Percentiles rank a stretch among this genome's conserved stretches.
Evolutionary conservation across 2,329 filamentous ascomycete genomes (phyloP).

Genomic region (Capronia coronata): DNA sequence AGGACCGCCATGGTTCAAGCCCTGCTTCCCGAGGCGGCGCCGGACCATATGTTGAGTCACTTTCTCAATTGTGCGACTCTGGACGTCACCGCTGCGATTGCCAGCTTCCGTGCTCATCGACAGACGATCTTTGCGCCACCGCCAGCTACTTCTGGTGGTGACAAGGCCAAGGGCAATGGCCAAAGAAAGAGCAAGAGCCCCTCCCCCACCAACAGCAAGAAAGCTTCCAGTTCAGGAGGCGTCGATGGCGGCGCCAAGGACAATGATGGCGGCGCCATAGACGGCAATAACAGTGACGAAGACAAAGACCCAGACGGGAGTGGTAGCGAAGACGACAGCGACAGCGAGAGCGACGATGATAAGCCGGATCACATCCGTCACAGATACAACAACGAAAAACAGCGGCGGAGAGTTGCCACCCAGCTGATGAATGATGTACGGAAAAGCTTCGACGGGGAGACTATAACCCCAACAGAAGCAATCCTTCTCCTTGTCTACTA

Average conservation of each 20-base stretch:
- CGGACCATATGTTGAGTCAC: not conserved
- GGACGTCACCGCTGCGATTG: not conserved
- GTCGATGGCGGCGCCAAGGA: too few relatives aligned
- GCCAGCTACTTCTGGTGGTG: not conserved
- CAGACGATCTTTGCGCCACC: not conserved
- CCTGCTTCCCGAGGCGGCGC: not conserved
- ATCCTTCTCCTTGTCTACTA: slow-evolving; percentile 10
- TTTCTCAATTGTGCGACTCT: not conserved
- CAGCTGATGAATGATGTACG: not conserved
- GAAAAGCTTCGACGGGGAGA: not conserved
- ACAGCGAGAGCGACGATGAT: not conserved
- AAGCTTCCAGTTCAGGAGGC: too few relatives aligned
- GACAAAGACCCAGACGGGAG: not conserved
- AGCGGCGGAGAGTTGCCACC: slow-evolving; percentile 2
- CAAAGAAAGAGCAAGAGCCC: too few relatives aligned
- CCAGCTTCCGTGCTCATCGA: not conserved
- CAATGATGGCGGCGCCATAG: too few relatives aligned
- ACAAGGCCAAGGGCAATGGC: not conserved
- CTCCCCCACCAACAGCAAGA: too few relatives aligned
- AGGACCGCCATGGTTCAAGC: not conserved
- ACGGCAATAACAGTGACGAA: not conserved
- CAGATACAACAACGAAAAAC: slow-evolving; percentile 2
- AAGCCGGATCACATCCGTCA: not conserved
- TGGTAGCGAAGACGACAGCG: not conserved
- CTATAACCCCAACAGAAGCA: slow-evolving; percentile 11